These are phyloP conservation scores for Malus sylvestris DNA, from an alignment of 306 rosid species.

Conservation along the genomic window DNA sequence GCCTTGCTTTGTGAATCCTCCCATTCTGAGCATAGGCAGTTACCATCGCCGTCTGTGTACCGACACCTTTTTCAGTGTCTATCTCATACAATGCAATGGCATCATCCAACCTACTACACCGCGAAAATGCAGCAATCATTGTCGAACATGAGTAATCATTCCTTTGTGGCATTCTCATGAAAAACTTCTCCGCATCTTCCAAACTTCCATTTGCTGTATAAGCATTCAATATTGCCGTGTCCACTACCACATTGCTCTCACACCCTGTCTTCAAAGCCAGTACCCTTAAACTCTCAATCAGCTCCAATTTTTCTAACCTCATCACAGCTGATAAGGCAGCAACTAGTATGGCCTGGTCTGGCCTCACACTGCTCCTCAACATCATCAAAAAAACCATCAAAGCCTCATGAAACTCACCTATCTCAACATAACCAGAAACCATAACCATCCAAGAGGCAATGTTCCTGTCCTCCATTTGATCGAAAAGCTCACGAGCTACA, in stretches of 20 bases:
- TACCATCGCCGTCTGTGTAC: constrained; percentile 18
- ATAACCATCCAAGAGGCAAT: constrained; percentile 27
- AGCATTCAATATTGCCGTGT: constrained; percentile 19
- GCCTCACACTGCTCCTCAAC: constrained; percentile 17
- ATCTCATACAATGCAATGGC: constrained; percentile 18
- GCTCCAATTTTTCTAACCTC: constrained; percentile 13
- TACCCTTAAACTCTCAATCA: constrained; percentile 22
- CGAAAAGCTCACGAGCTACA: constrained; percentile 25
- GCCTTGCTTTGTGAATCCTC: constrained; percentile 19
- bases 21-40: constrained; percentile 32
- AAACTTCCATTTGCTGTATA: constrained; percentile 24
- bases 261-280: constrained; percentile 16
- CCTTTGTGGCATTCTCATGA: constrained; percentile 24
- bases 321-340: constrained; percentile 20
- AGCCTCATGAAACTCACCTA: constrained; percentile 5
- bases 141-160: constrained; percentile 26
- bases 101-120: constrained; percentile 8
- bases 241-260: constrained; percentile 27
- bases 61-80: constrained; percentile 17
- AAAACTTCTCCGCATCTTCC: constrained; percentile 18
- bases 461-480: constrained; percentile 14
- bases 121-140: constrained; percentile 24
- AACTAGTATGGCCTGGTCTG: constrained; percentile 17
- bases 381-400: constrained; percentile 17
- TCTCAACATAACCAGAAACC: constrained; percentile 24